Evolutionary conservation across 345 rosid species (phyloP), one percentile per base, ranked within the genome.

Genomic region (Gossypium stocksii): DNA sequence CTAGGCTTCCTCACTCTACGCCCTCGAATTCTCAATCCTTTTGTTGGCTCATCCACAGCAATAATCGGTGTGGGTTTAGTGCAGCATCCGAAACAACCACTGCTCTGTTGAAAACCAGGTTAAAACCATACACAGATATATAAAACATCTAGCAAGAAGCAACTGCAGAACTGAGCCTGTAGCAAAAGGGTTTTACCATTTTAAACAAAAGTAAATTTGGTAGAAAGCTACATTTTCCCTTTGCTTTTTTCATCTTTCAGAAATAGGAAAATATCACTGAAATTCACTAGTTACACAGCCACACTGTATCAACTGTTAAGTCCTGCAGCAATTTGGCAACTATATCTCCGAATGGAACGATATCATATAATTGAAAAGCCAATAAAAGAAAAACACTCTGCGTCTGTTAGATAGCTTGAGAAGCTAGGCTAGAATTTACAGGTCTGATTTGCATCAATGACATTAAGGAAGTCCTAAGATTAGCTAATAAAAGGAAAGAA

Each of bases 51-150:
- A 73, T 83, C 88, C 69, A 81, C 88, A 22, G 86, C 82, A 51
- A 75, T 79, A 78, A 78, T 79, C 22, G 86, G 83, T 54, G 88
- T 79, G 58, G 88, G 82, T 70, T 82, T 90, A 58, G 80, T 38
- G 70, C 80, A 87, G 85, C 92, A 85, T 74, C 95, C 93, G 78
- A 89, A 90, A 80, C 93, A 90, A 83, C 93, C 90, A 67, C 89
- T 86, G 87, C 82, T 10, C 77, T 71, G 77, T 74, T 71, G 51
- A 56, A 77, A 68, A 63, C 79, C 68, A 51, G 54, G 77, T 77
- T 64, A 77, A 53, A 72, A 77, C 57, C 73, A 77, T 7, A 52
- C 29, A 10, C 10, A 74, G 70, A 53, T 14, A 66, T n/a, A 58
- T 46, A 46, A 16, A 23, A 72, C 45, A 44, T 5, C 52, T 13